Base-by-base conservation (phyloP, 495 filamentous ascomycete species). In the Usnea hakonensis region DNA sequence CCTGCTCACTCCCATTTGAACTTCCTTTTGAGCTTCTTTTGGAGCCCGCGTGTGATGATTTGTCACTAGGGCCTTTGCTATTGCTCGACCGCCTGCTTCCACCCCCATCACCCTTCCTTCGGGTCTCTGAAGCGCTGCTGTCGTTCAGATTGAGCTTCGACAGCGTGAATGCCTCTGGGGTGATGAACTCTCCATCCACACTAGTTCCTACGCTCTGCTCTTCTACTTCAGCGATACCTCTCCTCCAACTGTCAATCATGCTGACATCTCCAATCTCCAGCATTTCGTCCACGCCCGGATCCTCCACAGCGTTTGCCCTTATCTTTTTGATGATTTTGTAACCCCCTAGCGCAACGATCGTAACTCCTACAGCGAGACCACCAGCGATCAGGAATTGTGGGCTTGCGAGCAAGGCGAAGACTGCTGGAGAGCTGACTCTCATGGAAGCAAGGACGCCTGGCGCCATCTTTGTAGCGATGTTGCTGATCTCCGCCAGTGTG, bases 281-380 rank as follows among this genome's bases (percentile, higher is more conserved):
- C 70, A 82, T 75, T 46, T 85, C 85, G 30, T 87, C 83, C 75
- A 84, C 78, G 48, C 74, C 70, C 3, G 68, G 68, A 33, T 81
- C 78, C 36, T 79, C 77, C 63, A 77, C 76, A 9, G 73, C 72
- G 63, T 63, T 74, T 59, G 67, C 67, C 55, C 80, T 75, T 65
- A 97, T 87, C 68, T 85, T 85, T 78, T 96, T 95, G 76, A 98
- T 85, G 69, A 98, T 96, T 77, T 94, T 96, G 82, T 89, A 96
- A 17, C 94, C 94, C 44, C 94, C 94, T 58, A 98, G 86, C 76
- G 94, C 91, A 66, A 98, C 87, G 6, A 98, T 85, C 0, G 91
- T 97, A 17, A 93, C 87, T 17, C 91, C 92, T 0, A 95, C 83
- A 0, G 88, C 91, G 30, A 97, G 84, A 23, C 94, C 90, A 19